These are phyloP conservation scores for Pascua guehoae DNA, from an alignment of 1,284 basidiomycete species.

Conservation along the genomic window DNA sequence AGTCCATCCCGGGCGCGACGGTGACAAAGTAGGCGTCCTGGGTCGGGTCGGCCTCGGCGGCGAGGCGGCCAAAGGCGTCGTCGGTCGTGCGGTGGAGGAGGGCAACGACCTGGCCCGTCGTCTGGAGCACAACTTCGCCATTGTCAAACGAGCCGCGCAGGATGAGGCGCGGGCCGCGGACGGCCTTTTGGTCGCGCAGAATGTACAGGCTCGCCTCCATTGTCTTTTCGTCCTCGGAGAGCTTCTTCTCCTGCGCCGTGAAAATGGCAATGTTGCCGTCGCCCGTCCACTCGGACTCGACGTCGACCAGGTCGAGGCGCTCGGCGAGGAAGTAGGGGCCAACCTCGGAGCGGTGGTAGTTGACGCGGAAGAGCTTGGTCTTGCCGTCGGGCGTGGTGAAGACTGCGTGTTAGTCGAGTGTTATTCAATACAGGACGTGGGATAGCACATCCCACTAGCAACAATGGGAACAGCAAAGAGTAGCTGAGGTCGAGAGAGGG, in stretches of 20 bases:
- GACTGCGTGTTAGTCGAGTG: background rate
- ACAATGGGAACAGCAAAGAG: too few species aligned
- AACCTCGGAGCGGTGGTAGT: background rate
- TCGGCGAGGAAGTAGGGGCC: slow-evolving; percentile 2
- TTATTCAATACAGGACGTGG: background rate
- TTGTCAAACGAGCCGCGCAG: slow-evolving; percentile 7
- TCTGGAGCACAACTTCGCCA: background rate
- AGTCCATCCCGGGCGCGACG: slow-evolving; percentile 50
- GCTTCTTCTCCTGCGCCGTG: background rate
- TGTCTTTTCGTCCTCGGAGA: background rate
- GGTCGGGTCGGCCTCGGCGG: background rate
- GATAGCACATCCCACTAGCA: background rate
- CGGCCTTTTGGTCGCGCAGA: background rate
- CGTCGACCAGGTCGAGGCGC: slow-evolving; percentile 10
- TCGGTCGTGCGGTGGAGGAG: background rate
- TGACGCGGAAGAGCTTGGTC: slow-evolving; percentile 4
- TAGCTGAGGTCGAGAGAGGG: too few species aligned
- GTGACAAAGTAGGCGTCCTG: slow-evolving; percentile 36
- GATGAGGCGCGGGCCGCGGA: slow-evolving; percentile 5
- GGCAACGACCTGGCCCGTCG: slow-evolving; percentile 11
- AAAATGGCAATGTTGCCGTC: slow-evolving; percentile 2
- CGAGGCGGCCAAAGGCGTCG: background rate
- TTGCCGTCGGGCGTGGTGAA: slow-evolving; percentile 8
- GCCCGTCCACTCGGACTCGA: background rate
- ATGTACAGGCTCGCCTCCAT: slow-evolving; percentile 1